Evolutionary conservation across 495 filamentous ascomycete species (phyloP), one percentile per base, ranked within the genome.

Genomic region (Arthonia radiata): DNA sequence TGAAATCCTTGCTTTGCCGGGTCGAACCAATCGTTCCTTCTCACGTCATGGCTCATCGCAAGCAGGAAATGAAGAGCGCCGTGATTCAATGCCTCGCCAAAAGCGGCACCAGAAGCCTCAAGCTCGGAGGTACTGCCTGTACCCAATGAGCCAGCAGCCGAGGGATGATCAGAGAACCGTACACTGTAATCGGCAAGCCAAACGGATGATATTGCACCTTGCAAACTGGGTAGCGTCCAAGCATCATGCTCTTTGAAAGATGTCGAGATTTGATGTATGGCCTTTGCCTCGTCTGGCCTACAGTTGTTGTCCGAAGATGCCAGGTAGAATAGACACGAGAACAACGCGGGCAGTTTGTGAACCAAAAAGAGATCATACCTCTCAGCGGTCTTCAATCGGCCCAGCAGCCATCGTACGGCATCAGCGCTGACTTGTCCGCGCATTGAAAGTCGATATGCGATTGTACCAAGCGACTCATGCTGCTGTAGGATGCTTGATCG

Each of bases 161-260:
- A n/a, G n/a, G n/a, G n/a, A n/a, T n/a, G n/a, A 36, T 92, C 82
- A 32, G 70, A 54, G 42, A 78, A 91, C 57, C 74, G 80, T 9
- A 71, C 77, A 42, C 77, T 90, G 44, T 92, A 92, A 31, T 92
- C 78, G 24, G 74, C 68, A 19, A 93, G 59, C 86, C 86, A 99
- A 56, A 71, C 72, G 3, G 65, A 61, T 15, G 57, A 57, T 5
- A 75, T 53, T 2, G 78, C 69, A 26, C 80, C 79, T 31, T 79
- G 71, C 15, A 93, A 64, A 33, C 62, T 64, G 16, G 64, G 55
- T 24, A 90, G 41, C 4, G 53, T 50, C 73, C 81, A 89, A 10
- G 50, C 35, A 12, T 71, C 56, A 26, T 57, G 54, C 18, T 83
- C 75, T 23, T 57, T 55, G 13, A 57, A 52, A 18, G 60, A 53